Conservation (phyloP, 192 early-diverging fungal species). For the Funneliformis mosseae region DNA sequence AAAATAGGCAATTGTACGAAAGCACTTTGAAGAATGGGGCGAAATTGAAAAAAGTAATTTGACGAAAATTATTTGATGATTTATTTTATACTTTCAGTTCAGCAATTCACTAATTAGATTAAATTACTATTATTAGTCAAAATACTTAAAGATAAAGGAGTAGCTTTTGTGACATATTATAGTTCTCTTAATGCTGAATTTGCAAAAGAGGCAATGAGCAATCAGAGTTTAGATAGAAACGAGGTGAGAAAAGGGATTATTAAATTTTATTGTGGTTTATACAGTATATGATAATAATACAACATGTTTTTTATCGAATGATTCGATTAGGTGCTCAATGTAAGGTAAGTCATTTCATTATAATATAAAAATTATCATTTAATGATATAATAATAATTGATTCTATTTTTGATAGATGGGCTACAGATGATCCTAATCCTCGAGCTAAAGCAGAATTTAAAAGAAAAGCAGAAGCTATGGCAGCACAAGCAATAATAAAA, state of each 20-base stretch:
- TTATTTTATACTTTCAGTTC: background rate
- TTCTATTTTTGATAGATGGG: conserved; percentile 72
- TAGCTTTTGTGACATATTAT: conserved; percentile 84
- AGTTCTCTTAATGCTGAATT: conserved; percentile 77
- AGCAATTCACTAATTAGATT: conserved; percentile 6
- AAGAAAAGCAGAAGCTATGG: conserved; percentile 60
- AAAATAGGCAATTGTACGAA: conserved; percentile 48
- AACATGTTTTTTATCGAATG: background rate
- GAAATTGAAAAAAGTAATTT: conserved; percentile 69
- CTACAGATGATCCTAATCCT: conserved; percentile 81
- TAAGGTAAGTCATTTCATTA: conserved; percentile 33
- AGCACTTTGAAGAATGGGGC: conserved; percentile 77
- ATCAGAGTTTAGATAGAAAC: conserved; percentile 74
- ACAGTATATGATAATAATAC: background rate
- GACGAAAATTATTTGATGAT: background rate
- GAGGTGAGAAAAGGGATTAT: conserved; percentile 55
- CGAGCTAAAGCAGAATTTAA: conserved; percentile 53
- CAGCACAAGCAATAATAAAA: conserved; percentile 53
- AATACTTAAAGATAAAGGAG: conserved; percentile 67
- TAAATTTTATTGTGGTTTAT: background rate
- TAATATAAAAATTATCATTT: conserved; percentile 18
- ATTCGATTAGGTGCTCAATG: conserved; percentile 36
- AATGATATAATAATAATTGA: background rate
- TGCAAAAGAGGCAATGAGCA: conserved; percentile 87
- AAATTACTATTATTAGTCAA: conserved; percentile 54